A percentile compares a stretch with the other conserved stretches of the same genome.
Evolutionary conservation across 495 filamentous ascomycete genomes (phyloP).

Genomic region (Hyaloscypha finlandica): DNA sequence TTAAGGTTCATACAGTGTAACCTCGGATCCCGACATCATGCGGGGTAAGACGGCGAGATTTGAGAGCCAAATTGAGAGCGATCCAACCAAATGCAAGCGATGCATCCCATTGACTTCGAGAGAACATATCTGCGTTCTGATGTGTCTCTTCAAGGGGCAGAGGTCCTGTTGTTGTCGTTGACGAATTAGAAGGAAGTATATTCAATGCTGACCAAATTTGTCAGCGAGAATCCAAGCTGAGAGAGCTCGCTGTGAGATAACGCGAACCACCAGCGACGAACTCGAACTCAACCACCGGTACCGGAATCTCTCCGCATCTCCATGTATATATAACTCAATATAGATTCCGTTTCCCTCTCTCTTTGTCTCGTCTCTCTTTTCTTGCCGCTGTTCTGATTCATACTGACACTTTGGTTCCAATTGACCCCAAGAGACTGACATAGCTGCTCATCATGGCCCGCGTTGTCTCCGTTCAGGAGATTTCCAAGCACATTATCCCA

Average conservation of each 20-base stretch:
- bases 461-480: conserved; percentile 31
- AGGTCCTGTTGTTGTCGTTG: too few relatives aligned
- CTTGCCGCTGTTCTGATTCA: background rate
- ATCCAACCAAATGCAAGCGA: too few relatives aligned
- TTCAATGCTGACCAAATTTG: background rate
- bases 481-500: conserved; percentile 61
- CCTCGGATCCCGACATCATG: too few relatives aligned
- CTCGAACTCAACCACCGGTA: background rate
- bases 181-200: background rate
- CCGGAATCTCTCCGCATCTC: conserved; percentile 10
- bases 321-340: conserved; percentile 21
- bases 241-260: background rate
- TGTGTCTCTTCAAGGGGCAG: too few relatives aligned
- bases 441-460: conserved; percentile 21
- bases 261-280: background rate
- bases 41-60: too few relatives aligned
- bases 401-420: background rate
- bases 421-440: background rate
- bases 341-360: background rate
- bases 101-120: too few relatives aligned
- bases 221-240: background rate
- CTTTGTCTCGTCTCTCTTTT: background rate
- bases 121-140: too few relatives aligned
- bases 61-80: too few relatives aligned
- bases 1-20: too few relatives aligned